phyloP scores from a whole-genome alignment of 2,329 filamentous ascomycete species.

The Myriosclerotinia duriaeana region DNA sequence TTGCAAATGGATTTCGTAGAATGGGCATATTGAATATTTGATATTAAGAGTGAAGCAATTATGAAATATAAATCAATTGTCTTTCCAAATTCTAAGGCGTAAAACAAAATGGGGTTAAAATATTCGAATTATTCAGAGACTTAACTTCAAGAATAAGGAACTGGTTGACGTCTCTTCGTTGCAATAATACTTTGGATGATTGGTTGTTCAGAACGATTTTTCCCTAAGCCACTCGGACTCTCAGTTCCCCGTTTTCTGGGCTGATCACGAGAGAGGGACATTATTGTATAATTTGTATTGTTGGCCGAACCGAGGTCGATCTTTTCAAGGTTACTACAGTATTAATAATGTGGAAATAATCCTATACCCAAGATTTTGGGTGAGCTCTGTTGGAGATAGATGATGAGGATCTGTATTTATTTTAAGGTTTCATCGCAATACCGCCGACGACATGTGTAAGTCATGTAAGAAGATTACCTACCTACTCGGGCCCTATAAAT shows the following conservation, averaged over 20 bases:
- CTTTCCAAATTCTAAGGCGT: conserved; percentile 1
- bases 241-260: conserved; percentile 19
- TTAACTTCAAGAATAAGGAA: background rate
- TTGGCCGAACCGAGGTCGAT: conserved; percentile 20
- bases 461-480: background rate
- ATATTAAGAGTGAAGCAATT: background rate
- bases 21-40: conserved; percentile 12
- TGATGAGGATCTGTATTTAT: background rate
- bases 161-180: conserved; percentile 8
- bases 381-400: background rate
- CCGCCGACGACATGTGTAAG: background rate
- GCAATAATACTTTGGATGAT: conserved; percentile 10
- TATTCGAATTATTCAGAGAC: conserved; percentile 7
- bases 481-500: background rate
- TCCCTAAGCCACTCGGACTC: conserved; percentile 22
- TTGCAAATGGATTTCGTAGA: conserved; percentile 65
- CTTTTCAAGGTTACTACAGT: conserved; percentile 3
- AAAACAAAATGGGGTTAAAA: conserved; percentile 11
- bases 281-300: background rate
- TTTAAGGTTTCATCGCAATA: background rate
- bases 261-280: conserved; percentile 20
- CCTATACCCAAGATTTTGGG: background rate
- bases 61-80: conserved; percentile 20
- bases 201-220: conserved; percentile 13
- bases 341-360: background rate